Percentiles rank a stretch among this genome's conserved stretches.
phyloP scores from a whole-genome alignment of 164 flowering plant species.

The Platanus orientalis region DNA sequence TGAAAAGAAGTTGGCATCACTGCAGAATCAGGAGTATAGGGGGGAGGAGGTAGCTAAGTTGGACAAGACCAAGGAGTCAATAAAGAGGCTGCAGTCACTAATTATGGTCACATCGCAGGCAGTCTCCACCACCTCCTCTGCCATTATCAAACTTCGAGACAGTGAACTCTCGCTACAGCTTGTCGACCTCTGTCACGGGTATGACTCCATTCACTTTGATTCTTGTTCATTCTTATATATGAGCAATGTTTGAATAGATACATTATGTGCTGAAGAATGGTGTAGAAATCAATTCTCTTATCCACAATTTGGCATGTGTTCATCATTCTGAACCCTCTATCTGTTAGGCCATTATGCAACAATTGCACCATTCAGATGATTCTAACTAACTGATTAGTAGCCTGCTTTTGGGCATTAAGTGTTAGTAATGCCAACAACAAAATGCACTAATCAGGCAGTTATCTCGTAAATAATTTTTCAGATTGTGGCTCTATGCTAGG shows the following conservation, averaged over 20 bases:
- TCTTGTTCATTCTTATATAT: background rate
- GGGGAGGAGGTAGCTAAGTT: slow-evolving; percentile 75
- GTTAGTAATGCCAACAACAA: background rate
- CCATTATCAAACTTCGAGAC: slow-evolving; percentile 64
- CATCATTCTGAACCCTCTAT: background rate
- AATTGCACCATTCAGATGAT: background rate
- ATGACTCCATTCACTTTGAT: slow-evolving; percentile 16
- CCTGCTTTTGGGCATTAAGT: no score
- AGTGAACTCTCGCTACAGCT: slow-evolving; percentile 85
- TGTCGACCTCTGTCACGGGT: slow-evolving; percentile 92
- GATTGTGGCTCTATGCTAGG: background rate
- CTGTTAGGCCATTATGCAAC: background rate
- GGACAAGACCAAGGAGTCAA: slow-evolving; percentile 91
- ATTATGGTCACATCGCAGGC: slow-evolving; percentile 88
- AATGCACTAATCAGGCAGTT: background rate
- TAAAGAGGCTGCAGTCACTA: slow-evolving; percentile 74
- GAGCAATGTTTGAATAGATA: background rate
- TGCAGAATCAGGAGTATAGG: slow-evolving; percentile 81
- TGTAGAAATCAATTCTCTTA: background rate
- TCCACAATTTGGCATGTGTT: background rate
- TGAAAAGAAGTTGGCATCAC: slow-evolving; percentile 69
- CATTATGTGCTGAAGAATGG: no score
- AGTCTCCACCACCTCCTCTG: slow-evolving; percentile 77
- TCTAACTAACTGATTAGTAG: background rate
- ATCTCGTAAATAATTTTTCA: background rate